Percentiles rank a stretch among this genome's conserved stretches.
Conservation (phyloP, 805 yeast species). For the Metschnikowia aberdeeniae region DNA sequence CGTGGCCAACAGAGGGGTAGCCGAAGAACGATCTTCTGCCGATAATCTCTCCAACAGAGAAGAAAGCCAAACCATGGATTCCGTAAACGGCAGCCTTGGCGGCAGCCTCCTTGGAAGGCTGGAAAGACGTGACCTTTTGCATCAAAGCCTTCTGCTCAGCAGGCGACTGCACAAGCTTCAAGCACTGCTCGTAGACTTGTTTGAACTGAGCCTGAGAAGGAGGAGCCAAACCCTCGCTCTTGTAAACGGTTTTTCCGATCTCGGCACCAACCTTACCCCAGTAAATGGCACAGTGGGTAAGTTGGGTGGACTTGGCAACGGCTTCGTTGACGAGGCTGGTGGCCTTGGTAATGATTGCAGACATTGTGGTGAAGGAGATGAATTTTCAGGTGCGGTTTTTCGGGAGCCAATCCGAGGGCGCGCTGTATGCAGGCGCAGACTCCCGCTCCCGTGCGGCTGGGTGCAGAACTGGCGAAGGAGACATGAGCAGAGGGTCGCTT, state of each 20-base stretch:
- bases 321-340: slow-evolving; percentile 33
- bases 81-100: slow-evolving; percentile 70
- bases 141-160: slow-evolving; percentile 58
- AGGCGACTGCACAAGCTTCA: slow-evolving; percentile 34
- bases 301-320: slow-evolving; percentile 35
- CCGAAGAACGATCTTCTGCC: slow-evolving; percentile 95
- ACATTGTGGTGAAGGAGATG: slow-evolving; percentile 24
- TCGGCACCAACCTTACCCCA: slow-evolving; percentile 71
- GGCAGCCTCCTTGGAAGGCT: slow-evolving; percentile 51
- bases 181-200: slow-evolving; percentile 55
- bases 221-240: slow-evolving; percentile 90
- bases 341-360: slow-evolving; percentile 42
- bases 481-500: too few relatives aligned
- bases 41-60: slow-evolving; percentile 90
- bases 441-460: too few relatives aligned
- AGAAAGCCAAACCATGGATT: slow-evolving; percentile 84
- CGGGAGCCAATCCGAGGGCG: slow-evolving; percentile 7
- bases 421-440: slow-evolving; percentile 4
- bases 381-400: slow-evolving; percentile 6
- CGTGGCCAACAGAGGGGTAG: slow-evolving; percentile 64
- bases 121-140: slow-evolving; percentile 42
- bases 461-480: too few relatives aligned
- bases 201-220: slow-evolving; percentile 77
- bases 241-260: slow-evolving; percentile 73
- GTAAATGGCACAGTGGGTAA: slow-evolving; percentile 61